Evolutionary conservation across 2,329 filamentous ascomycete genomes (phyloP).

Genomic region (Trichophyton equinum): DNA sequence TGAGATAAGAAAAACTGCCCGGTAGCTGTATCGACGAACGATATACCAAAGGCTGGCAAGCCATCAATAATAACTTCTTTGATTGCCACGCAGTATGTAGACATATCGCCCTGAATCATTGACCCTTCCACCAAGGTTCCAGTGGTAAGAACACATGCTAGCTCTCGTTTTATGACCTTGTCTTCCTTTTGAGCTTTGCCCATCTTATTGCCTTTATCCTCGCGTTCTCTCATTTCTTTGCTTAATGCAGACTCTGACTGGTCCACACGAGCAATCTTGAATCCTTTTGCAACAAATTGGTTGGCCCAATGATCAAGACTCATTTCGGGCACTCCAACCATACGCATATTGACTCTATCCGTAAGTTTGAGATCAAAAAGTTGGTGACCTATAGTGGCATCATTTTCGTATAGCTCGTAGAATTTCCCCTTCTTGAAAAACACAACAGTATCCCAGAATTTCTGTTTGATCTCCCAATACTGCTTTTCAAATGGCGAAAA

Average conservation of each 20-base stretch:
- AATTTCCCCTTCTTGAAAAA: constrained; percentile 99
- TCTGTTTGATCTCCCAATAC: constrained; percentile 98
- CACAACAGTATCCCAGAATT: constrained; percentile 92
- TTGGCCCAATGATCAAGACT: constrained; percentile 96
- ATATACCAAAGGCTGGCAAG: constrained; percentile 73
- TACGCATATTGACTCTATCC: constrained; percentile 97
- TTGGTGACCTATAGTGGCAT: constrained; percentile 91
- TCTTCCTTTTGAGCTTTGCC: constrained; percentile 58
- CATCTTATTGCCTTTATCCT: constrained; percentile 36
- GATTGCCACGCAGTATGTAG: constrained; percentile 89
- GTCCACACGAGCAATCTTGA: constrained; percentile 91
- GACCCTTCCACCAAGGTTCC: constrained; percentile 89
- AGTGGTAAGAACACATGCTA: constrained; percentile 79
- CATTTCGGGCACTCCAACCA: constrained; percentile 95
- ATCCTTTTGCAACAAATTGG: constrained; percentile 95
- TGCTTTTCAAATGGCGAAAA: constrained; percentile 96
- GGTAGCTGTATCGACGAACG: constrained; percentile 90
- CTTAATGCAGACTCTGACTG: constrained; percentile 91
- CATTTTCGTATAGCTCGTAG: constrained; percentile 95
- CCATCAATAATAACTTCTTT: constrained; percentile 64
- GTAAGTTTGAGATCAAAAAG: constrained; percentile 96
- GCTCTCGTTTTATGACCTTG: constrained; percentile 83
- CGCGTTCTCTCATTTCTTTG: constrained; percentile 97
- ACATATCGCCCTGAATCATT: constrained; percentile 97
- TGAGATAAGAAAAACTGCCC: constrained; percentile 90